phyloP scores from a whole-genome alignment of 179 eudicot species.

The Carnegiea gigantea region DNA sequence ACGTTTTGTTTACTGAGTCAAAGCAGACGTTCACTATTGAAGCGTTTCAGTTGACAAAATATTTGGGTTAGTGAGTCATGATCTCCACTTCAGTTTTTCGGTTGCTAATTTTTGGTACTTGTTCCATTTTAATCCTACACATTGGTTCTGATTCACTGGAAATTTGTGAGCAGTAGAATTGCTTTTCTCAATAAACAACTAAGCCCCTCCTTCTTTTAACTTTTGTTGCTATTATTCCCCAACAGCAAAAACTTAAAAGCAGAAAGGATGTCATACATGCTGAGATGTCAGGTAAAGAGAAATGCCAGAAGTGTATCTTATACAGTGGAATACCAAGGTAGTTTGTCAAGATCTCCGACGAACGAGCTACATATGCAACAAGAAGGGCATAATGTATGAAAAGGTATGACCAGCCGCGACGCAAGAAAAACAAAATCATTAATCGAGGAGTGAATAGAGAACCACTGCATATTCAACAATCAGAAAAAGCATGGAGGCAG shows the following conservation, averaged over 20 bases:
- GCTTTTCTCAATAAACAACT: no score
- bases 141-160: no score
- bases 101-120: no score
- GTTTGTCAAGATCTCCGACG: constrained; percentile 81
- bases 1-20: no score
- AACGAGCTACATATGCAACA: constrained; percentile 90
- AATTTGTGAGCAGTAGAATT: no score
- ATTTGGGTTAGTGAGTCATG: no score
- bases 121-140: no score
- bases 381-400: constrained; percentile 94
- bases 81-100: no score
- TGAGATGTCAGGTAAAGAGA: not conserved
- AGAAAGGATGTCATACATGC: not conserved
- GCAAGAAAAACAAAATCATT: constrained; percentile 19
- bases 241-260: not conserved
- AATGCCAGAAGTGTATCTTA: constrained; percentile 31
- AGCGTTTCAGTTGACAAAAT: no score
- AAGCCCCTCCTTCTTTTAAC: no score
- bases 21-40: no score
- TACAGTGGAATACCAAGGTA: constrained; percentile 86
- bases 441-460: constrained; percentile 14
- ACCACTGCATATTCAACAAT: not conserved
- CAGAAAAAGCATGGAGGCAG: not conserved
- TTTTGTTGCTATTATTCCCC: no score
- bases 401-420: constrained; percentile 93